A percentile compares a stretch with the other conserved stretches of the same genome.
phyloP scores from a whole-genome alignment of 352 stramenopile species.

The Elongisporangium anandrum region DNA sequence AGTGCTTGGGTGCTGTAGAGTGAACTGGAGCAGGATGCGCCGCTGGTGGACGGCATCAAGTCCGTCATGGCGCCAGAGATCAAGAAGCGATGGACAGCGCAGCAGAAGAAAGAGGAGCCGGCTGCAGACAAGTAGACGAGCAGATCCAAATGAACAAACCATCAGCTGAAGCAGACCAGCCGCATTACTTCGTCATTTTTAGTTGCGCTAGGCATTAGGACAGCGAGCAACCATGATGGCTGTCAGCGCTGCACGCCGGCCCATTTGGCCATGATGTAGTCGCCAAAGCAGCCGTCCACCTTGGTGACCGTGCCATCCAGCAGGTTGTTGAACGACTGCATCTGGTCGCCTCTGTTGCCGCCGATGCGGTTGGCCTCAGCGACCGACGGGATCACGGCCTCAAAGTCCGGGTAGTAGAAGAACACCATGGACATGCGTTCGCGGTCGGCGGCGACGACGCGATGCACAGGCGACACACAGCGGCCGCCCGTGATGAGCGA shows the following conservation, averaged over 20 bases:
- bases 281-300: conserved; percentile 54
- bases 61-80: conserved; percentile 59
- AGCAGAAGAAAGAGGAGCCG: conserved; percentile 10
- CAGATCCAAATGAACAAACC: not conserved
- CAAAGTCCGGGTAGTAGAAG: conserved; percentile 84
- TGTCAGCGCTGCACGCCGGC: conserved; percentile 55
- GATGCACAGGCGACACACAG: conserved; percentile 70
- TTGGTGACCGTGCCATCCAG: conserved; percentile 60
- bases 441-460: conserved; percentile 60
- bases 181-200: not conserved
- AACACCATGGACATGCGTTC: conserved; percentile 83
- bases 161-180: not conserved
- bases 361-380: conserved; percentile 30
- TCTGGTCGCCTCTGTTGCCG: conserved; percentile 23
- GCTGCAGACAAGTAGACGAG: not conserved
- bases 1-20: conserved; percentile 25
- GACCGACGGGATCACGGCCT: conserved; percentile 54
- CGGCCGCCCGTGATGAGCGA: conserved; percentile 63
- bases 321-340: conserved; percentile 65
- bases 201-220: not conserved
- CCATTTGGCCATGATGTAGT: conserved; percentile 85
- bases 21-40: conserved; percentile 57
- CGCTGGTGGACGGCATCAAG: conserved; percentile 58
- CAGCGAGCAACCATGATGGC: not conserved
- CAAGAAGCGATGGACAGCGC: conserved; percentile 45